Evolutionary conservation across 495 filamentous ascomycete genomes (phyloP).

Genomic region (Lepraria neglecta): DNA sequence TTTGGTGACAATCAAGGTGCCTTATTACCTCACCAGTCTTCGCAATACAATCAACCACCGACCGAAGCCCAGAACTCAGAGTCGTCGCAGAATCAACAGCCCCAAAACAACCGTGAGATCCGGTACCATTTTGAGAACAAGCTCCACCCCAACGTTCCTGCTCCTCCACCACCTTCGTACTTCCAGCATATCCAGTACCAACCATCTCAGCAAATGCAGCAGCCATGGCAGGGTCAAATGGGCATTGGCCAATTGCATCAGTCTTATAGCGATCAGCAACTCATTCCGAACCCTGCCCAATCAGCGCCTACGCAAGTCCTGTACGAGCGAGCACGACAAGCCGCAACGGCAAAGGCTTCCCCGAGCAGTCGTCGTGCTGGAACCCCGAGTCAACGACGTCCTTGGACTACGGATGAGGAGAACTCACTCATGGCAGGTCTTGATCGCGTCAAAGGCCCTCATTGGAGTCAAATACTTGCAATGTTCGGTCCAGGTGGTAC

Average conservation of each 20-base stretch:
- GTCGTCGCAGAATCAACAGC: constrained; percentile 26
- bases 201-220: constrained; percentile 24
- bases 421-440: constrained; percentile 87
- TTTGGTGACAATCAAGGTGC: constrained; percentile 23
- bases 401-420: constrained; percentile 88
- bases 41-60: constrained; percentile 27
- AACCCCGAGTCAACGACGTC: constrained; percentile 73
- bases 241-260: constrained; percentile 27
- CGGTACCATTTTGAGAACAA: constrained; percentile 29
- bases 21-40: constrained; percentile 32
- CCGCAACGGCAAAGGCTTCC: constrained; percentile 72
- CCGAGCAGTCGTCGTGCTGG: constrained; percentile 68
- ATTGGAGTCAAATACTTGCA: constrained; percentile 91
- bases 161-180: constrained; percentile 24
- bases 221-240: constrained; percentile 19
- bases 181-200: constrained; percentile 40
- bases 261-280: constrained; percentile 23
- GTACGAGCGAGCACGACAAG: constrained; percentile 76
- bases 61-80: constrained; percentile 24
- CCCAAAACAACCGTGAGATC: constrained; percentile 28
- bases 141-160: constrained; percentile 26
- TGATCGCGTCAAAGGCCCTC: constrained; percentile 84
- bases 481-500: constrained; percentile 81
- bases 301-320: constrained; percentile 70
- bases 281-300: constrained; percentile 59